Evolutionary conservation across 2,329 filamentous ascomycete genomes (phyloP), one percentile per base, ranked within the genome.

Genomic region (Clathrospora elynae): DNA sequence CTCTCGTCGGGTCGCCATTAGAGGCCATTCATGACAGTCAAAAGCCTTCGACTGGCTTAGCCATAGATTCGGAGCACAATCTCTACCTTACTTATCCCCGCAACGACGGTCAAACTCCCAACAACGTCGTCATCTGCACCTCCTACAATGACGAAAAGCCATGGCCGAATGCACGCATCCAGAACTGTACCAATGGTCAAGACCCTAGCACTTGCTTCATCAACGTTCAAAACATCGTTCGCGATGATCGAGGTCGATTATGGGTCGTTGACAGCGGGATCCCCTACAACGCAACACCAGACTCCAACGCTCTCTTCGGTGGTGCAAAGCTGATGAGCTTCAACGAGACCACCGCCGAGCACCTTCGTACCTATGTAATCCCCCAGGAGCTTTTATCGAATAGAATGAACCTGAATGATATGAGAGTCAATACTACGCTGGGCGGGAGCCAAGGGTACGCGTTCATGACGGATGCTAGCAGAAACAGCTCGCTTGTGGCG

Each of bases 211-310:
- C 67, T 4, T 75, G 73, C 59, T 75, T 75, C 57, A 65, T 74
- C 57, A 75, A 75, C 37, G 70, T 74, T 3, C 73, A 74, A 49
- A 75, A 74, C 33, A 61, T 74, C n/a, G 67, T 75, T 6, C 61
- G 72, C 8, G 73, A 74, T 42, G 62, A 65, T 5, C 43, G 63
- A 7, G 63, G 66, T 13, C 65, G 68, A 26, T 55, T 75, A 8
- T 75, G 71, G 71, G 56, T 73, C 5, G 61, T 75, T 10, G 72
- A 75, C 46, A 71, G 58, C 20, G 73, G 72, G 2, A 72, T 74
- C 29, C 60, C 62, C 8, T 61, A 62, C 20, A 61, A 63, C 6
- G 55, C 50, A 2, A 42, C 44, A 4, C 35, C 53, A 42, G 42
- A 52, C 48, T 40, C 62, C n/a, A 24, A 54, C 22, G 49, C 72